Base-by-base conservation (phyloP, 1,139 yeast species). In the Suhomyces coccinellae region DNA sequence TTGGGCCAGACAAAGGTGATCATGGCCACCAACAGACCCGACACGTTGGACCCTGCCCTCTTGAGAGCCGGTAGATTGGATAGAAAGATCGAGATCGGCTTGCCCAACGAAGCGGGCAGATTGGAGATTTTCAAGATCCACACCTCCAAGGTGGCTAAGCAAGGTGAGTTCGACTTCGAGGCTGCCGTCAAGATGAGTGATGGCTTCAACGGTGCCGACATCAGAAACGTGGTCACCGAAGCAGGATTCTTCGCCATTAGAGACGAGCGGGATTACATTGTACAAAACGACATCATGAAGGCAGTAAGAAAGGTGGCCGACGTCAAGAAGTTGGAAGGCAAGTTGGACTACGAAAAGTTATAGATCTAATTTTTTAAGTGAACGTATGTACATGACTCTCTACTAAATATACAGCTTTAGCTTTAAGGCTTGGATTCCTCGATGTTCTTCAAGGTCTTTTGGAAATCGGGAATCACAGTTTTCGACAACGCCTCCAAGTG, bases 21-120 rank as follows among this genome's bases (percentile, higher is more conserved):
- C 59, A 95, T 95, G 99, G 99, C 99, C 31, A 95, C 99, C 22
- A 95, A 95, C 67, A 82, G 99, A 70, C 99, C 99, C 11, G 99
- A 95, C 66, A 93, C 99, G 10, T 78, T 95, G 54, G 99, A 95
- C 67, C 99, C 99, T n/a, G 99, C 99, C 3, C 76, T 95, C 57
- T 77, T 95, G 57, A 87, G 99, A 75, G 98, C 99, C 3, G 99
- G 99, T 56, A 85, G 99, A 73, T 82, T 95, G 63, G 99, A 95
- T 68, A 81, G 99, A 65, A 95, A 95, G 69, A 89, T 95, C 59
- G 99, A 95, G 70, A 93, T 95, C 54, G 89, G 95, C 29, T 75
- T 95, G 62, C 99, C 99, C 24, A 95, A 95, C 64, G 99, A 95
- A 71, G 95, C 87, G 35, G 99, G 99, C 36, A 82, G 99, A 59